phyloP scores from a whole-genome alignment of 164 flowering plant genomes.

The Hamamelis virginiana region DNA sequence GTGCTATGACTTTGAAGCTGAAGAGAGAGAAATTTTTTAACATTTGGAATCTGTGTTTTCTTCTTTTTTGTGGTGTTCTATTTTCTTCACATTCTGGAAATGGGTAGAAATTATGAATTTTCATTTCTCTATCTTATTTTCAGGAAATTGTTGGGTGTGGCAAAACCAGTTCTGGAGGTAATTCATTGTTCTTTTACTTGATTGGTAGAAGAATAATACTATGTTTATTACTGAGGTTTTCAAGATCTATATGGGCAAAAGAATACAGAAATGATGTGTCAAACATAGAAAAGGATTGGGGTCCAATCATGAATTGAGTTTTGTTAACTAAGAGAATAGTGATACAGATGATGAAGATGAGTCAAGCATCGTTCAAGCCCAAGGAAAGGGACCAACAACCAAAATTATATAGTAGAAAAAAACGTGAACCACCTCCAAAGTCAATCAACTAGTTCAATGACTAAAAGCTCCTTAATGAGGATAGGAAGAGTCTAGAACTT shows the following conservation, averaged over 20 bases:
- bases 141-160: slow-evolving; percentile 18
- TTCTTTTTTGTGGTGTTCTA: neutral
- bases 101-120: neutral
- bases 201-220: neutral
- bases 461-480: too few species aligned
- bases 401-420: too few species aligned
- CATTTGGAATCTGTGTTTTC: neutral
- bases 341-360: too few species aligned
- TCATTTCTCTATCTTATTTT: slow-evolving; percentile 1
- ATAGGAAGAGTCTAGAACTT: too few species aligned
- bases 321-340: too few species aligned
- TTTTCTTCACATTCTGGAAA: too few species aligned
- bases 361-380: too few species aligned
- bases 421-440: too few species aligned
- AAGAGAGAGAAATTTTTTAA: neutral
- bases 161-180: slow-evolving; percentile 21
- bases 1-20: neutral
- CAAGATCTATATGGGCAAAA: neutral
- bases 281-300: neutral
- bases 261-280: neutral
- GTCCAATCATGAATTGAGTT: neutral
- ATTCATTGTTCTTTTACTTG: neutral
- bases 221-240: neutral
- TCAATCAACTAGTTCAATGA: too few species aligned
- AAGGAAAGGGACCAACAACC: too few species aligned